These are phyloP conservation scores for Teratosphaeriaceae sp. DNA, from an alignment of 2,329 filamentous ascomycete species.

Conservation along the genomic window DNA sequence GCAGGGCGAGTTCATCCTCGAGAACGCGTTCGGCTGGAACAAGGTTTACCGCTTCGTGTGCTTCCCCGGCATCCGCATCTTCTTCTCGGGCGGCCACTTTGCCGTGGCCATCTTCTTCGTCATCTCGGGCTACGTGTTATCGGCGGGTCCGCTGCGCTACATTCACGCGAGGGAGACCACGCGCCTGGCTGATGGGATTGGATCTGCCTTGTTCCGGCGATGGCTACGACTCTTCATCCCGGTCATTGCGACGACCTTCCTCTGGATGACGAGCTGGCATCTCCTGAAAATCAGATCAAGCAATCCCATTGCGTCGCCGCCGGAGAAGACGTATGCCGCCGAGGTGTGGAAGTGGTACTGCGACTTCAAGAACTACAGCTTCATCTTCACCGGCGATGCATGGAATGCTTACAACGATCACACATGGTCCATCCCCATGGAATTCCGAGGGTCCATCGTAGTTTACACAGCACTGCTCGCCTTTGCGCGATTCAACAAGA, in stretches of 20 bases:
- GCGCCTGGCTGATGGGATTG: constrained; percentile 38
- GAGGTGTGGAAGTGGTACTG: constrained; percentile 48
- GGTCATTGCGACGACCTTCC: constrained; percentile 49
- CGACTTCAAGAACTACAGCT: constrained; percentile 64
- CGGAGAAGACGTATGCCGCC: constrained; percentile 37
- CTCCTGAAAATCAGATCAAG: constrained; percentile 43
- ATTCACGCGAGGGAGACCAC: constrained; percentile 38
- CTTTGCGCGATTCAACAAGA: constrained; percentile 49
- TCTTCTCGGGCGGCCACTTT: constrained; percentile 57
- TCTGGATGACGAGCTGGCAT: constrained; percentile 50
- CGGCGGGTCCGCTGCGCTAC: constrained; percentile 38
- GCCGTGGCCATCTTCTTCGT: constrained; percentile 50
- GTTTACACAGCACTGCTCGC: constrained; percentile 54
- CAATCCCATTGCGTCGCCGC: constrained; percentile 20
- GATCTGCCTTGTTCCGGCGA: constrained; percentile 45
- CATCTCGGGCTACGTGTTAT: constrained; percentile 48
- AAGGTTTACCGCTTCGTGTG: constrained; percentile 44
- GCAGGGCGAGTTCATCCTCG: constrained; percentile 37
- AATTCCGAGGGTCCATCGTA: constrained; percentile 58
- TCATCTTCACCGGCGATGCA: constrained; percentile 53
- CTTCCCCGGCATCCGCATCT: constrained; percentile 52
- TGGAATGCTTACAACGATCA: constrained; percentile 56
- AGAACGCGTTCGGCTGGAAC: constrained; percentile 48
- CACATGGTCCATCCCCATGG: constrained; percentile 58
- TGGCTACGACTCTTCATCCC: constrained; percentile 47